Evolutionary conservation across 345 rosid species (phyloP).

Genomic region (Nasturtium officinale): DNA sequence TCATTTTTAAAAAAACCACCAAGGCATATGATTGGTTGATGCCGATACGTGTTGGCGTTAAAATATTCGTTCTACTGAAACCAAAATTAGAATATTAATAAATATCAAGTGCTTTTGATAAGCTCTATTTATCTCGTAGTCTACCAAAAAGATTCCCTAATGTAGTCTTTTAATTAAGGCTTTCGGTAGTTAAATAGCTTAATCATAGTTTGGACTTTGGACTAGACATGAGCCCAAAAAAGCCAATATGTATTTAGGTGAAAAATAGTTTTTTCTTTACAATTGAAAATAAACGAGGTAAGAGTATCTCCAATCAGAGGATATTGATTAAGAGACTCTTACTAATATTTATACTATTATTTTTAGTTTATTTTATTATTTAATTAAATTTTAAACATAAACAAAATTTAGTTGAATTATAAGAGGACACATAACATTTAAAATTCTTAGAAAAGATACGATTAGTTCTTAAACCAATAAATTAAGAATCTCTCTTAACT

Average conservation of each 20-base stretch:
- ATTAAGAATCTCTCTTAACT: too few species aligned
- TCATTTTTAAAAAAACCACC: conserved; percentile 32
- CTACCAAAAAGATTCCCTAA: conserved; percentile 28
- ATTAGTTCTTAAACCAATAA: too few species aligned
- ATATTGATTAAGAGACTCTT: too few species aligned
- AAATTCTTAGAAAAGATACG: too few species aligned
- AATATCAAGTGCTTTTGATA: conserved; percentile 33
- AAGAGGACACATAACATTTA: too few species aligned
- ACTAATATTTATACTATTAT: too few species aligned
- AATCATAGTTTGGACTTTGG: neutral
- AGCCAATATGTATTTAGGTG: neutral
- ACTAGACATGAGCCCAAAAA: neutral
- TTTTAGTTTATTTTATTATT: too few species aligned
- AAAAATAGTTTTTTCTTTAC: neutral
- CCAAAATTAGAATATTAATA: neutral
- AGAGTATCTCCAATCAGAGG: too few species aligned
- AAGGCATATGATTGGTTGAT: conserved; percentile 36
- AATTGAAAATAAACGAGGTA: neutral
- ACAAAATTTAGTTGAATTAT: too few species aligned
- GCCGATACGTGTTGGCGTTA: conserved; percentile 43
- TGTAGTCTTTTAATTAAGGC: conserved; percentile 24
- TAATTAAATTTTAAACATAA: too few species aligned
- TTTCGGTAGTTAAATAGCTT: neutral
- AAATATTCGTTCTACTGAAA: conserved; percentile 43
- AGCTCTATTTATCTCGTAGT: conserved; percentile 36